phyloP scores from a whole-genome alignment of 1,284 basidiomycete genomes.

The Pisolithus thermaeus region DNA sequence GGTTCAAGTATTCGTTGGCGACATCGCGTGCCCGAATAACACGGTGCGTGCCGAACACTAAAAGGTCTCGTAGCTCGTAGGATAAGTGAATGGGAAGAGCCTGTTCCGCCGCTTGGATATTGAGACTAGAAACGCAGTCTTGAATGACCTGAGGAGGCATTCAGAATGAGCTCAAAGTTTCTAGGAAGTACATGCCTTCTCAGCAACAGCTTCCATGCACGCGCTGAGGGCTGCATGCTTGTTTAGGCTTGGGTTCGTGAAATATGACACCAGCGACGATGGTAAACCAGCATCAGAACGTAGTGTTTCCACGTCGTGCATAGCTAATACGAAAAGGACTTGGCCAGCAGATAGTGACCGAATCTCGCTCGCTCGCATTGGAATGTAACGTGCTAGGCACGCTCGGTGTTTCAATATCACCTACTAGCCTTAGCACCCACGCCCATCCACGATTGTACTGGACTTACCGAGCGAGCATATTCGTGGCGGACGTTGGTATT shows the following conservation, averaged over 20 bases:
- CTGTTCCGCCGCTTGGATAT: constrained; percentile 73
- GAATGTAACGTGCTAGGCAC: constrained; percentile 61
- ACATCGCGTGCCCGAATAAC: constrained; percentile 77
- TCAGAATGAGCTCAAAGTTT: constrained; percentile 9
- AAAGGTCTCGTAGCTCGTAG: constrained; percentile 69
- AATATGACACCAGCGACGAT: constrained; percentile 84
- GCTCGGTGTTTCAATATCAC: constrained; percentile 65
- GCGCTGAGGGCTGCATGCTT: constrained; percentile 57
- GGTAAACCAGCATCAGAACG: constrained; percentile 78
- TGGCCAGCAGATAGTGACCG: constrained; percentile 78
- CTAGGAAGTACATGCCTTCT: constrained; percentile 54
- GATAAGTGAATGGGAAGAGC: constrained; percentile 70
- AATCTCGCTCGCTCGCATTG: constrained; percentile 68
- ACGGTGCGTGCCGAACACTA: constrained; percentile 81
- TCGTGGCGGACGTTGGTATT: constrained; percentile 90
- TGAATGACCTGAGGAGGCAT: constrained; percentile 55
- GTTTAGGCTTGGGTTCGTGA: constrained; percentile 86
- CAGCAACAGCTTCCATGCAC: constrained; percentile 83
- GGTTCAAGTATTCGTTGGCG: constrained; percentile 79
- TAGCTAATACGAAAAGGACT: constrained; percentile 81
- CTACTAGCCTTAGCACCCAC: constrained; percentile 32
- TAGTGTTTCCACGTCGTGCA: constrained; percentile 88
- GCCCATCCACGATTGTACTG: not conserved
- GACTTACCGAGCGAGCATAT: constrained; percentile 69
- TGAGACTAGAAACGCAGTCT: constrained; percentile 66